phyloP scores from a whole-genome alignment of 306 rosid species.

The Ceratonia siliqua region DNA sequence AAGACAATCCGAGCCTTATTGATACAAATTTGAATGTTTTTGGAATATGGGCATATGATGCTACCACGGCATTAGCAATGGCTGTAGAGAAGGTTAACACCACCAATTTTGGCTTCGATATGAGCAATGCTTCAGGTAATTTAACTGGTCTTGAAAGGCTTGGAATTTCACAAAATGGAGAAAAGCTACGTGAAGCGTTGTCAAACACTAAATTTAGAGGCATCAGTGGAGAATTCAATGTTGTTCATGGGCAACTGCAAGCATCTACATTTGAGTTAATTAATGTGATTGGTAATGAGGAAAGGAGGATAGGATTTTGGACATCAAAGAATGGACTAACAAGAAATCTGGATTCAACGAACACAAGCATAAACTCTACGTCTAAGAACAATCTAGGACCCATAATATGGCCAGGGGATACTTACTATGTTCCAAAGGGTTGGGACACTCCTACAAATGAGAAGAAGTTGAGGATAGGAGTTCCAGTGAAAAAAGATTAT shows the following conservation, averaged over 20 bases:
- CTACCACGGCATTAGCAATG: slow-evolving; percentile 58
- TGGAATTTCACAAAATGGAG: slow-evolving; percentile 43
- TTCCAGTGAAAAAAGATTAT: slow-evolving; percentile 36
- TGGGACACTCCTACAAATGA: slow-evolving; percentile 53
- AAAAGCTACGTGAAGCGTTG: slow-evolving; percentile 33
- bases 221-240: slow-evolving; percentile 45
- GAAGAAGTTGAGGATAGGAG: slow-evolving; percentile 43
- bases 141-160: slow-evolving; percentile 40
- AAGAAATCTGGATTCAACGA: slow-evolving; percentile 19
- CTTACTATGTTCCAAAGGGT: slow-evolving; percentile 40
- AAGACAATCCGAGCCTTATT: slow-evolving; percentile 31
- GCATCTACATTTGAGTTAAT: slow-evolving; percentile 42
- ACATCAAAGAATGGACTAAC: slow-evolving; percentile 38
- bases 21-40: slow-evolving; percentile 33
- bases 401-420: slow-evolving; percentile 67
- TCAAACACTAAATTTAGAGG: slow-evolving; percentile 39
- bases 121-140: slow-evolving; percentile 18
- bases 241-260: slow-evolving; percentile 42
- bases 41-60: slow-evolving; percentile 69
- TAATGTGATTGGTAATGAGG: slow-evolving; percentile 48
- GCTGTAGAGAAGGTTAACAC: slow-evolving; percentile 46
- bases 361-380: neutral
- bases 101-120: neutral
- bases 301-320: slow-evolving; percentile 56
- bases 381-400: slow-evolving; percentile 31